Conservation (phyloP, 2,329 filamentous ascomycete genomes). For the Dactylellina leptospora region DNA sequence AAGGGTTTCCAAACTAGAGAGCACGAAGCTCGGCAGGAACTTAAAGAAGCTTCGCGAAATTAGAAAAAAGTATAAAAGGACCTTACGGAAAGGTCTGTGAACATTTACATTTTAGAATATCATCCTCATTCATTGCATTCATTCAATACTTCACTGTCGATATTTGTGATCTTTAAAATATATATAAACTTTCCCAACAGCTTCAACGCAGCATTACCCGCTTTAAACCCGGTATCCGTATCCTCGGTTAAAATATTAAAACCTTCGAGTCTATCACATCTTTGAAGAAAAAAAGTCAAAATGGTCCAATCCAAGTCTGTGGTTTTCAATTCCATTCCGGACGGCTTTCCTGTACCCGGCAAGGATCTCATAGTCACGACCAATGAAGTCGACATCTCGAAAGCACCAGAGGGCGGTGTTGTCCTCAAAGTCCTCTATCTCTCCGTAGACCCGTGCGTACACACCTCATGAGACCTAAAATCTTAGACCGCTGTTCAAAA, state of each 20-base stretch:
- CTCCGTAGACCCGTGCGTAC: slow-evolving; percentile 74
- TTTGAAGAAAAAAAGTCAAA: no score
- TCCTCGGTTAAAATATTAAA: slow-evolving; percentile 25
- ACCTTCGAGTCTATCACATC: no score
- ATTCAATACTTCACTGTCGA: no score
- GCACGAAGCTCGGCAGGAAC: no score
- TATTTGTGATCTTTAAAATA: no score
- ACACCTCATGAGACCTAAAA: neutral
- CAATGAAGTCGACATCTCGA: slow-evolving; percentile 72
- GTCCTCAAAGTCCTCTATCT: slow-evolving; percentile 75
- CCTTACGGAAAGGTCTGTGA: no score
- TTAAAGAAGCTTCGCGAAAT: no score
- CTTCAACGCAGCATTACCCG: slow-evolving; percentile 1
- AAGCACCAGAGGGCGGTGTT: slow-evolving; percentile 71
- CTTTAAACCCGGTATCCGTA: slow-evolving; percentile 5
- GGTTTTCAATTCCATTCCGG: slow-evolving; percentile 23
- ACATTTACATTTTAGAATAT: no score
- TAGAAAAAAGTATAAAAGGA: no score
- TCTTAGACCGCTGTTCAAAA: neutral
- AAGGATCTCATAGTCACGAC: slow-evolving; percentile 75
- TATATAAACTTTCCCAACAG: no score
- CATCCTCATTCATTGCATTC: no score
- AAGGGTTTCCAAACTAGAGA: no score
- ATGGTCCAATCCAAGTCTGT: slow-evolving; percentile 50
- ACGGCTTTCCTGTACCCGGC: slow-evolving; percentile 70